phyloP scores from a whole-genome alignment of 192 early-diverging fungal species.

The Mortierella alpina region DNA sequence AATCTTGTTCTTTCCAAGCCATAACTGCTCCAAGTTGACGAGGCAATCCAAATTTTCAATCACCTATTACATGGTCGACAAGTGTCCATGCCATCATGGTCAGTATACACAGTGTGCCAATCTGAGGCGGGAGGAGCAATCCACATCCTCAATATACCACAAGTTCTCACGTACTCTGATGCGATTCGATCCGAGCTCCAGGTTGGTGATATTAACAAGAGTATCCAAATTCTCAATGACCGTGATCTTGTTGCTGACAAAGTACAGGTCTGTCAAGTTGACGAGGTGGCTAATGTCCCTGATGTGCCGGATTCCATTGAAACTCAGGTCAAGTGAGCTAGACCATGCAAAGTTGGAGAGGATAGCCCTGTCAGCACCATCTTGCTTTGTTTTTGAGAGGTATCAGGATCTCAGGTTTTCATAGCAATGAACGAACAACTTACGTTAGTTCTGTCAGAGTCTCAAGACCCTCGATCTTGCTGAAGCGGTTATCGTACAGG shows the following conservation, averaged over 20 bases:
- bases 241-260: conserved; percentile 94
- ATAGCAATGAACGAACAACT: conserved; percentile 15
- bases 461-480: conserved; percentile 75
- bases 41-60: conserved; percentile 88
- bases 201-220: conserved; percentile 76
- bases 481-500: conserved; percentile 95
- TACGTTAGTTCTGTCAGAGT: conserved; percentile 70
- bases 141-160: neutral
- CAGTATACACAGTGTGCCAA: neutral
- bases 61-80: conserved; percentile 37
- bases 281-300: conserved; percentile 70
- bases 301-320: conserved; percentile 93
- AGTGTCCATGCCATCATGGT: neutral
- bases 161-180: conserved; percentile 71
- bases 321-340: conserved; percentile 87
- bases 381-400: neutral
- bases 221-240: conserved; percentile 79
- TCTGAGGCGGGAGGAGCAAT: neutral
- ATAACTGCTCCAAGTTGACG: conserved; percentile 87
- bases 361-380: neutral
- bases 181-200: conserved; percentile 96
- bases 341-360: neutral
- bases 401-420: neutral
- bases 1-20: conserved; percentile 99
- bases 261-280: conserved; percentile 81